These are phyloP conservation scores for Calamus simplicifolius DNA, from an alignment of 176 grass and related monocot genomes.

Conservation along the genomic window DNA sequence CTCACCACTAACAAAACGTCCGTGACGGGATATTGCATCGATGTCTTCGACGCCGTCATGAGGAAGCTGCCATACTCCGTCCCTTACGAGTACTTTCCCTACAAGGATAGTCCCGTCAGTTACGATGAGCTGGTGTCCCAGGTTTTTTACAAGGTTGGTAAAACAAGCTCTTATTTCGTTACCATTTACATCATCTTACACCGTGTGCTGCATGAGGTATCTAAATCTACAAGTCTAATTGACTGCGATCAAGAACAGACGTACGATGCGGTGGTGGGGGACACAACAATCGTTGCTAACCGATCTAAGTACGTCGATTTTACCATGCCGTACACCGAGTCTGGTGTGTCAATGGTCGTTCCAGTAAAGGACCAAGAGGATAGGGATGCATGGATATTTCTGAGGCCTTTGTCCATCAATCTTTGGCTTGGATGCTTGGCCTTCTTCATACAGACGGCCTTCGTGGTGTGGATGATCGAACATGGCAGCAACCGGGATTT, in stretches of 20 bases:
- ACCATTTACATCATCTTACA: too few relatives aligned
- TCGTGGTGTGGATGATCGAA: conserved; percentile 84
- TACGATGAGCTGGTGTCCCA: conserved; percentile 32
- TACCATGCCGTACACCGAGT: conserved; percentile 82
- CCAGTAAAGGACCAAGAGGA: conserved; percentile 22
- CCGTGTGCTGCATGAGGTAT: too few relatives aligned
- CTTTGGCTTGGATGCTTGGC: conserved; percentile 65
- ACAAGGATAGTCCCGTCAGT: background rate
- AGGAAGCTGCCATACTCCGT: conserved; percentile 30
- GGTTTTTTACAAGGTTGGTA: conserved; percentile 27
- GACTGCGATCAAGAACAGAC: background rate
- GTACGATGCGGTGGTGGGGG: conserved; percentile 40
- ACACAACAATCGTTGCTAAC: conserved; percentile 61
- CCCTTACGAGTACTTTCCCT: conserved; percentile 15
- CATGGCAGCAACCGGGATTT: conserved; percentile 60
- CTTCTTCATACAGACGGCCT: conserved; percentile 84
- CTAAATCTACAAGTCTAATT: too few relatives aligned
- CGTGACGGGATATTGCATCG: conserved; percentile 59
- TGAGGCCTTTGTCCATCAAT: conserved; percentile 41
- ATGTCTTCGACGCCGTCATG: conserved; percentile 54
- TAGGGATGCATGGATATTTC: conserved; percentile 73
- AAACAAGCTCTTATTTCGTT: too few relatives aligned
- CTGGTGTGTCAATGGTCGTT: conserved; percentile 82
- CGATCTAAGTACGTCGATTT: conserved; percentile 51
- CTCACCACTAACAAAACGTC: background rate